Evolutionary conservation across 805 yeast genomes (phyloP), one percentile per base, ranked within the genome.

Genomic region (Candida alai): DNA sequence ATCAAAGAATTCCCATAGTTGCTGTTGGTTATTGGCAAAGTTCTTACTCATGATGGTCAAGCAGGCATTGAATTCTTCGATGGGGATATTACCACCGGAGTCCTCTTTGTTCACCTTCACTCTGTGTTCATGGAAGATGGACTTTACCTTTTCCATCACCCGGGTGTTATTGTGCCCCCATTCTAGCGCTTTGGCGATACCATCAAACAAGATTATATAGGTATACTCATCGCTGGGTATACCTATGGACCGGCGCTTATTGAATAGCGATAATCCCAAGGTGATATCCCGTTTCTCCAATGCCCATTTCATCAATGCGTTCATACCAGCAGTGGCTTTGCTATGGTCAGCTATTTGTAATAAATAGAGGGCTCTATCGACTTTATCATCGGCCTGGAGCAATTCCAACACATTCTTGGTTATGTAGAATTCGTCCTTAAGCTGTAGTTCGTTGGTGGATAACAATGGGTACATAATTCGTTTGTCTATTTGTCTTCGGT

Each of bases 181-280:
- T 24, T 50, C 48, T 18, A 48, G 48, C 13, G 52, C 36, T 34
- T 52, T 58, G 28, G 65, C 51, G 8, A 66, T 37, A 2, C 70
- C 70, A 32, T 55, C 51, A 37, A 61, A 65, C 13, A 62, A 47
- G 6, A 58, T 57, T 4, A 61, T 51, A 32, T 52, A 58, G 6
- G 66, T 61, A 19, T 60, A 60, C n/a, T 74, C 71, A 44, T 79
- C 74, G 4, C 69, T 59, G 2, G 71, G 69, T 9, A 78, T 66
- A 1, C 72, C 73, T 78, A 84, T 73, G 49, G 79, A 81, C 44
- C 76, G 78, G 32, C 85, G 61, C 57, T 73, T 68, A 32, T 69
- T 66, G 39, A 68, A 68, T 13, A 74, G 43, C 25, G 73, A 73
- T 17, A 80, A 36, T 0, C 83, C 82, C 6, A 62, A 65, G 28